Percentiles rank a stretch among this genome's conserved stretches.
These are phyloP conservation scores for Schwanniomyces occidentalis DNA, from an alignment of 805 yeast genomes.

Conservation along the genomic window DNA sequence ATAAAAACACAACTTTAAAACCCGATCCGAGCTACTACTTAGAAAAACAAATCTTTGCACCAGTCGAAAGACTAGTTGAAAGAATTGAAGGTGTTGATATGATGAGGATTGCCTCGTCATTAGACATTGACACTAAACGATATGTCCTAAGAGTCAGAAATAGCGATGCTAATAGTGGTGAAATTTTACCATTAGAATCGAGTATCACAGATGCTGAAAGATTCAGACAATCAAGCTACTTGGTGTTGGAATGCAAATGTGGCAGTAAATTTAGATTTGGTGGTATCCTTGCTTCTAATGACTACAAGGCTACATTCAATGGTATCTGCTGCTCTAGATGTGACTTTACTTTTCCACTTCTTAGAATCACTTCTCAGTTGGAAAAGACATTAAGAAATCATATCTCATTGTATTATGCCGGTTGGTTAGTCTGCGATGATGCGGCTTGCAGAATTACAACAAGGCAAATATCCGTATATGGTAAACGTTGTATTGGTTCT, in stretches of 20 bases:
- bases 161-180: constrained; percentile 36
- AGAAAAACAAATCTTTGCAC: constrained; percentile 87
- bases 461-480: constrained; percentile 85
- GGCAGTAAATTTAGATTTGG: constrained; percentile 62
- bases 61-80: constrained; percentile 83
- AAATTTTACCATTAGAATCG: constrained; percentile 74
- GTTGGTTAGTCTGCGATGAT: constrained; percentile 85
- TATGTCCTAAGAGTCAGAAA: constrained; percentile 49
- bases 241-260: constrained; percentile 65
- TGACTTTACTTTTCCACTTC: constrained; percentile 46
- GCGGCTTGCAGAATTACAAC: constrained; percentile 76
- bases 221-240: constrained; percentile 61
- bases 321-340: constrained; percentile 77
- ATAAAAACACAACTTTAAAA: constrained; percentile 47
- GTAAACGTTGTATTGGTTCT: constrained; percentile 74
- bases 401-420: constrained; percentile 79
- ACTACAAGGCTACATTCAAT: constrained; percentile 58
- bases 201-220: constrained; percentile 80
- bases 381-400: constrained; percentile 71
- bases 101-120: constrained; percentile 68
- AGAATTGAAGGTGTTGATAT: constrained; percentile 85
- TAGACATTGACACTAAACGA: constrained; percentile 75
- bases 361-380: constrained; percentile 67
- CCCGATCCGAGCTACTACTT: constrained; percentile 82
- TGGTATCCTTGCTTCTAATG: constrained; percentile 67